Base-by-base conservation (phyloP, 768 basidiomycete genomes). In the Rhizopogon salebrosus region DNA sequence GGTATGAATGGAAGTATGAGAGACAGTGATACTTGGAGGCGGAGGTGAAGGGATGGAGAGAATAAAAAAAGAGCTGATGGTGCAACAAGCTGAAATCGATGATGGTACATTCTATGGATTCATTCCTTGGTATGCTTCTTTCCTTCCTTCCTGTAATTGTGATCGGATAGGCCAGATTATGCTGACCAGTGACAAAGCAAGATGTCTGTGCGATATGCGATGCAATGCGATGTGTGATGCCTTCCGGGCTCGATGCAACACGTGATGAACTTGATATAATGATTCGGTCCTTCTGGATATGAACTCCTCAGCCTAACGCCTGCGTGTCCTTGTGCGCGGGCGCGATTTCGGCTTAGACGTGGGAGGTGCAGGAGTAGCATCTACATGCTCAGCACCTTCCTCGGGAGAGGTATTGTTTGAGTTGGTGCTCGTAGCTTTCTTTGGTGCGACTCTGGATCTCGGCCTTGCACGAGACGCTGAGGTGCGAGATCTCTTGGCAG, bases 281-380 rank as follows among this genome's bases (percentile, higher is more conserved):
- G 31, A 3, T 34, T 46, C 20, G 29, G 31, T 46, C 20, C 11
- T 8, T 20, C 45, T 20, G 20, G 45, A 34, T 52, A 45, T 54
- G 37, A 34, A 51, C 35, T 40, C 48, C 29, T 42, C 57, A 34
- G 50, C 65, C 65, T 46, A 67, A 49, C 67, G 66, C 57, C 66
- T 63, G 51, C 66, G 63, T 38, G 56, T 37, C 58, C 48, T 69
- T 43, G 61, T 55, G 43, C 65, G 59, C 27, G 66, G 63, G 46
- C 66, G 63, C 49, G 65, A 65, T 57, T 67, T 67, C 35, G 63
- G 61, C 50, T 66, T 67, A 40, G 65, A 58, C 53, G 9, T 20
- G 16, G 29, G 43, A 34, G 31, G 45, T 54, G 65, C 62, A 50
- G 58, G 58, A 58, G 35, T 27, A 18, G 51, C 48, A 20, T 40